Conservation (phyloP, 2,329 filamentous ascomycete genomes). For the Pestalotiopsis sp. region DNA sequence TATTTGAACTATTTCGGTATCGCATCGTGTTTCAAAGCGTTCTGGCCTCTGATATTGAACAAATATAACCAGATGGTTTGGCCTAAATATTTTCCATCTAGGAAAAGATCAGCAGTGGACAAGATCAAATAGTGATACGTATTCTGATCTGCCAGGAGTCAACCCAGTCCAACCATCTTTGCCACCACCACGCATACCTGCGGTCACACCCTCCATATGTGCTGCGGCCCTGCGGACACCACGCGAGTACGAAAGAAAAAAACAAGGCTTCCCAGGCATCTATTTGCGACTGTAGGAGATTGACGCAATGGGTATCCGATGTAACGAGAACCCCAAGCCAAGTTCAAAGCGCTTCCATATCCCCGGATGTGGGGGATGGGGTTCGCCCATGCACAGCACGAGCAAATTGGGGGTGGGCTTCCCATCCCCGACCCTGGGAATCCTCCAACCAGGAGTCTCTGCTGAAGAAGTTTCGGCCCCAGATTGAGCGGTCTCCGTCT, state of each 20-base stretch:
- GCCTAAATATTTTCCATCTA: too few species aligned
- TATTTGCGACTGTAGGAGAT: neutral
- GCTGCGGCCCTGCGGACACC: too few species aligned
- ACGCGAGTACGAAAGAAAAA: too few species aligned
- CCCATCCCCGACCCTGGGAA: neutral
- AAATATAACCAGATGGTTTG: too few species aligned
- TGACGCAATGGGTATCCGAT: neutral
- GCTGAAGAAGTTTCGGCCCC: neutral
- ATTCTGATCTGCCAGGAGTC: neutral
- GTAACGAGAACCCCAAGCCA: neutral
- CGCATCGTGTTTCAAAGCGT: too few species aligned
- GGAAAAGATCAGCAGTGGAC: too few species aligned
- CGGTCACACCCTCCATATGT: too few species aligned
- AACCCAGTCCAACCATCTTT: neutral
- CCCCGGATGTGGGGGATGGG: conserved; percentile 3
- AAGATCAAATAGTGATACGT: too few species aligned
- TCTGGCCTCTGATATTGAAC: too few species aligned
- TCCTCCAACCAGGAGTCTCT: conserved; percentile 5
- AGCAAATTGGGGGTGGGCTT: neutral
- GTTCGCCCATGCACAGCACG: too few species aligned
- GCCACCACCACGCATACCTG: neutral
- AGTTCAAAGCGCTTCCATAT: neutral
- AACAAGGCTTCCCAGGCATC: neutral
- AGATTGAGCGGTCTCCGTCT: neutral
- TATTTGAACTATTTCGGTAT: too few species aligned